Conservation (phyloP, 352 stramenopile species). For the Plasmopara halstedii region DNA sequence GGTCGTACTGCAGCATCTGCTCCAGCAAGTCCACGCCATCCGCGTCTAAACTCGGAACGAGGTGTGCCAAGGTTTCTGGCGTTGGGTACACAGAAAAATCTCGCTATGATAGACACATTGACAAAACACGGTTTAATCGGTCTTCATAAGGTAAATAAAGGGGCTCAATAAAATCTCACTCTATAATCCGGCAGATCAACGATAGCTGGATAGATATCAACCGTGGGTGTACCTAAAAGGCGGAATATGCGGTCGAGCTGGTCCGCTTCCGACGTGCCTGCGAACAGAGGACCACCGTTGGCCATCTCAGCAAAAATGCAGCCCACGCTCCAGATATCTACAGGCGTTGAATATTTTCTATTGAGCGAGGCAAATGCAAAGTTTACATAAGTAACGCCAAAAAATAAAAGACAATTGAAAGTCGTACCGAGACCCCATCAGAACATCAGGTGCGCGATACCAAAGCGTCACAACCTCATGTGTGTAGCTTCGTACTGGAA, state of each 20-base stretch:
- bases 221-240: slow-evolving; percentile 91
- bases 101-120: slow-evolving; percentile 27
- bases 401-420: not conserved
- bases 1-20: slow-evolving; percentile 86
- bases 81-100: slow-evolving; percentile 90
- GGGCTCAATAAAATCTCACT: slow-evolving; percentile 27
- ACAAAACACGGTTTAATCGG: slow-evolving; percentile 4
- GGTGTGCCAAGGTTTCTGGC: slow-evolving; percentile 77
- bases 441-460: slow-evolving; percentile 97
- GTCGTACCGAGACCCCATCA: slow-evolving; percentile 91
- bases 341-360: slow-evolving; percentile 97
- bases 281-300: slow-evolving; percentile 90
- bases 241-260: slow-evolving; percentile 98
- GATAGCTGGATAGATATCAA: slow-evolving; percentile 93
- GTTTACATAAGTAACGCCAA: not conserved
- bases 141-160: not conserved
- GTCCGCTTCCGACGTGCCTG: slow-evolving; percentile 94
- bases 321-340: slow-evolving; percentile 99
- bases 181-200: slow-evolving; percentile 96
- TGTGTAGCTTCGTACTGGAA: slow-evolving; percentile 96
- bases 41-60: slow-evolving; percentile 88
- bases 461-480: slow-evolving; percentile 99
- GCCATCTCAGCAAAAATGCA: slow-evolving; percentile 98
- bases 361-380: not conserved
- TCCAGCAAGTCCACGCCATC: slow-evolving; percentile 90